Evolutionary conservation across 441 rosid genomes (phyloP).

Genomic region (Rhodomyrtus psidioides): DNA sequence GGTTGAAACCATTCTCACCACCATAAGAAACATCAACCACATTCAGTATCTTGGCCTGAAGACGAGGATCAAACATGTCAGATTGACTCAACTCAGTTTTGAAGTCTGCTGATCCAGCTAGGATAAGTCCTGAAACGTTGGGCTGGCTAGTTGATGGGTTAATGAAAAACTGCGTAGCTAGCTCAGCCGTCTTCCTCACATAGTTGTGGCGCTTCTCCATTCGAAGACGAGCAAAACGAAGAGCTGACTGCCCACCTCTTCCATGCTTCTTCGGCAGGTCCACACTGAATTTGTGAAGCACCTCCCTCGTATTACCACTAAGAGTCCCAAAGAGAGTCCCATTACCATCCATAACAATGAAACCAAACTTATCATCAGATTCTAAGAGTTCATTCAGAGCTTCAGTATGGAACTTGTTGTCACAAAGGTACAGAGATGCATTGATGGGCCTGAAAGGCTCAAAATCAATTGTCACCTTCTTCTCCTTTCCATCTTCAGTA

Average conservation of each 20-base stretch:
- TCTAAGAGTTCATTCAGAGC: slow-evolving; percentile 67
- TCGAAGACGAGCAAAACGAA: slow-evolving; percentile 75
- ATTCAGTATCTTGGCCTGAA: slow-evolving; percentile 76
- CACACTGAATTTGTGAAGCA: slow-evolving; percentile 71
- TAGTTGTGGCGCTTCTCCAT: slow-evolving; percentile 89
- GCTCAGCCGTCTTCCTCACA: slow-evolving; percentile 82
- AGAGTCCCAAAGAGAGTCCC: slow-evolving; percentile 82
- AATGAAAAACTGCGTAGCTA: slow-evolving; percentile 73
- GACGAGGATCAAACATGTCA: slow-evolving; percentile 85
- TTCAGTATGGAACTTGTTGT: slow-evolving; percentile 78
- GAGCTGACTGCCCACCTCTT: slow-evolving; percentile 91
- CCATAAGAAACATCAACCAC: slow-evolving; percentile 90
- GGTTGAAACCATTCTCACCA: slow-evolving; percentile 88
- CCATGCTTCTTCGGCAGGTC: slow-evolving; percentile 90
- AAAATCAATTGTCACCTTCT: slow-evolving; percentile 76
- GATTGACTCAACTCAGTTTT: slow-evolving; percentile 93
- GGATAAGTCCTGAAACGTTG: slow-evolving; percentile 76
- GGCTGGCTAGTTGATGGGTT: slow-evolving; percentile 88
- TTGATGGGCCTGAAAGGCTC: slow-evolving; percentile 78
- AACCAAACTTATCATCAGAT: slow-evolving; percentile 82
- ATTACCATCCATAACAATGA: slow-evolving; percentile 82
- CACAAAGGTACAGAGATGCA: slow-evolving; percentile 72
- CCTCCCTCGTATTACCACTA: slow-evolving; percentile 74
- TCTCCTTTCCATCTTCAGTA: slow-evolving; percentile 77
- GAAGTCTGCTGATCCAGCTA: slow-evolving; percentile 93